Conservation (phyloP, 2,329 filamentous ascomycete species). For the Colletotrichum theobromicola region DNA sequence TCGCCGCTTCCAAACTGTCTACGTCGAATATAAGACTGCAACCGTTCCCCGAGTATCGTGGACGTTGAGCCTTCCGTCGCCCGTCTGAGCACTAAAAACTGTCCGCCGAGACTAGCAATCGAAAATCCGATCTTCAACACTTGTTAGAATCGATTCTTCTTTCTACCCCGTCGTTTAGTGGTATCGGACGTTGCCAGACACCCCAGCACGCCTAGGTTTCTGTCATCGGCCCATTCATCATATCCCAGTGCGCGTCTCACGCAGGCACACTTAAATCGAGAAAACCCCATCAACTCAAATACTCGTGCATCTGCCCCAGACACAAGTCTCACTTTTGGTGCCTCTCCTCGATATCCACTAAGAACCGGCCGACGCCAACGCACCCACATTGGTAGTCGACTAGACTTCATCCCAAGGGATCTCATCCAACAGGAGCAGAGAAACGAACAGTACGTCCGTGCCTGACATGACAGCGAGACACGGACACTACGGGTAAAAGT, state of each 20-base stretch:
- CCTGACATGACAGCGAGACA: conserved; percentile 23
- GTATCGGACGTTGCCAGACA: neutral
- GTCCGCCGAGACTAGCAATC: neutral
- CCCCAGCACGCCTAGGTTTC: neutral
- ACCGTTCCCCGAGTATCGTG: conserved; percentile 13
- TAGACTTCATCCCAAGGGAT: conserved; percentile 3
- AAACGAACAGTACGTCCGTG: conserved; percentile 20
- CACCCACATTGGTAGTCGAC: neutral
- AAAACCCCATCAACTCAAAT: neutral
- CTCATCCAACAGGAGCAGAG: neutral
- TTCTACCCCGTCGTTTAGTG: neutral
- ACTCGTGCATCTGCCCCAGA: conserved; percentile 6
- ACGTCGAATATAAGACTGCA: conserved; percentile 22
- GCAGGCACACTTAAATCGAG: neutral
- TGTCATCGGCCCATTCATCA: neutral
- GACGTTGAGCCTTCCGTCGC: conserved; percentile 11
- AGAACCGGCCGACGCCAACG: neutral
- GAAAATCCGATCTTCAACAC: neutral
- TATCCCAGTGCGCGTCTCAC: neutral
- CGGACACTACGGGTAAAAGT: conserved; percentile 13
- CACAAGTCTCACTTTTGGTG: conserved; percentile 16
- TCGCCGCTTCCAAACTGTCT: neutral
- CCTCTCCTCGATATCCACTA: neutral
- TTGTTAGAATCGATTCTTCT: neutral
- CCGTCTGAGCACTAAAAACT: neutral